Base-by-base conservation (phyloP, 2,329 filamentous ascomycete genomes). In the Sporothrix inflata region DNA sequence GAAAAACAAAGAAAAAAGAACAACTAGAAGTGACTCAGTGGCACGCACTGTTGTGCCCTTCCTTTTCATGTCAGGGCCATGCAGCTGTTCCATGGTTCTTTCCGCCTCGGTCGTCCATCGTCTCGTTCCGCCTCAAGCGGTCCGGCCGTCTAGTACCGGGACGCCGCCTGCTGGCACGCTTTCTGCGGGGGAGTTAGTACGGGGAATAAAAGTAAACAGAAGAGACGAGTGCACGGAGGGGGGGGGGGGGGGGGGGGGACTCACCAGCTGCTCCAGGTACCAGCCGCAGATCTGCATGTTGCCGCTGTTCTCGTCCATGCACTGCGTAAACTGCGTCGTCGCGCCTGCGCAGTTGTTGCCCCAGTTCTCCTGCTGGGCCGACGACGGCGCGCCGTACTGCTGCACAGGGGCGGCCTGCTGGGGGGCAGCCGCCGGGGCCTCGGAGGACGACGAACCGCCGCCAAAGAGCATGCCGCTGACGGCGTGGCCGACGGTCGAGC, bases 261-360 rank as follows among this genome's bases (percentile, higher is more conserved):
- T 21, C 75, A 80, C 79, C 83, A 99, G 87, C 88, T 99, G 95
- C 82, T 99, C 96, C 78, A 99, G 85, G 83, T 99, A 99, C 94
- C 95, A 99, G 77, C 92, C 92, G 85, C 96, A 99, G 80, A 98
- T 97, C 80, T 92, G 91, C 91, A 99, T 90, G 84, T 96, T 94
- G 77, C 96, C 96, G 80, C 90, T 86, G 83, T 99, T 92, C 80
- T 98, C 93, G 82, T 98, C 94, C 91, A 99, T 92, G 88, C 96
- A 99, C 85, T 91, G 92, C 79, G 94, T 94, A 87, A 99, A 98
- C 84, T 88, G 89, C 83, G 90, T 89, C 71, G 94, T 90, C 77
- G 96, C 94, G 71, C 86, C 89, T 75, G 90, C 89, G 85, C 96
- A 99, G 81, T 92, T 92, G 82, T 83, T 87, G 79, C 83, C 82